Base-by-base conservation (phyloP, 2,329 filamentous ascomycete species). In the Paecilomyces dactylethromorphus region DNA sequence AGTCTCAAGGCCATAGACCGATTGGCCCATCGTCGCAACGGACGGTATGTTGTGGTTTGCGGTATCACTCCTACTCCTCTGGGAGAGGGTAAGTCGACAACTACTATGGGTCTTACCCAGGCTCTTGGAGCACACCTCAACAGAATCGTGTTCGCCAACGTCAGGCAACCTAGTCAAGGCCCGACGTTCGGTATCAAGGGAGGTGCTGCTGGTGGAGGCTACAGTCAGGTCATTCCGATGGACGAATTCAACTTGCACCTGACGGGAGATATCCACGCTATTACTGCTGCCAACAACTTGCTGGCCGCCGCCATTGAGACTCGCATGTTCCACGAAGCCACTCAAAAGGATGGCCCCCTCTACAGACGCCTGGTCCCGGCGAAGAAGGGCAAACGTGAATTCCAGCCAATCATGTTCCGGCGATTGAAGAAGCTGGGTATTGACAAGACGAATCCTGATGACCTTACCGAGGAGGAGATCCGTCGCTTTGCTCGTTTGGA, bases 111-210 rank as follows among this genome's bases (percentile, higher is more conserved):
- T 72, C 82, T 99, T 55, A 91, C 91, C 5, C 94, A 99, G 76
- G 94, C 94, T 35, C 81, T 99, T 54, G 91, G 92, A 58, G 94
- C 88, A 45, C 93, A 97, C 67, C 80, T 97, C 55, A 89, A 89
- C 65, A 89, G 90, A 59, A 83, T 97, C 65, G 90, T 89, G 2
- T 97, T 99, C 74, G 94, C 94, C 76, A 97, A 99, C 73, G 94
- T 99, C 55, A 87, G 94, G 61, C 94, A 99, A 74, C 94, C 94
- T 55, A 96, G 91, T 68, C 94, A 97, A 79, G 94, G 94, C 3
- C 94, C 94, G 58, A 99, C 94, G 0, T 99, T 99, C 74, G 94
- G 94, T 69, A 97, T 99, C 83, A 99, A 99, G 82, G 94, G 94
- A 63, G 94, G 94, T 69, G 94, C 94, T 60, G 94, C 94, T 58